Base-by-base conservation (phyloP, 768 basidiomycete species). In the Scleroderma citrinum region DNA sequence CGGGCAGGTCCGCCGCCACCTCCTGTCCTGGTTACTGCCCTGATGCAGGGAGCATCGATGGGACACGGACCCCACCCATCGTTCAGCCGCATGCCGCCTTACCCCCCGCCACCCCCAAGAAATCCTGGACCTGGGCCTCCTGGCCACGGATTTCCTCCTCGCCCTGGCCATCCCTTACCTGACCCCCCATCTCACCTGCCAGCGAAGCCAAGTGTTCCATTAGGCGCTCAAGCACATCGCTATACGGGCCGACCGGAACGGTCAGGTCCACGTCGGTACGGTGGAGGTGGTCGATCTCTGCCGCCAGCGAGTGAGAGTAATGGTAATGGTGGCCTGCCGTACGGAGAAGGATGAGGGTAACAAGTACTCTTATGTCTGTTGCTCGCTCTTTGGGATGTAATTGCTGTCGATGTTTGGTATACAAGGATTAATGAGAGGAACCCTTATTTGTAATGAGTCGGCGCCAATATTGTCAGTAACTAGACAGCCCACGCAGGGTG, bases 1-100 rank as follows among this genome's bases (percentile, higher is more conserved):
- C 68, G 64, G 39, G 61, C 43, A 49, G 69, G 57, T 17, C 59
- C 59, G 10, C 59, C 63, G 10, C 59, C 61, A 0, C 55, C 61
- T 10, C 58, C 58, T 4, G 58, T 68, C 20, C 56, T 67, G 17
- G 31, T 65, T 23, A 49, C 67, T 0, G 61, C 67, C 10, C 47
- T 69, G 36, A 63, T 69, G 59, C 69, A 67, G 19, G 55, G 54
- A 17, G 55, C 6, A 10, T 31, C 38, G n/a, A 16, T 16, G 21
- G 40, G 46, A 1, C 56, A 56, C 31, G 48, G 40, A 6, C 50
- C 59, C 43, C 21, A 36, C 43, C 21, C 52, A 47, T 31, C 52
- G 43, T 47, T 24, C 44, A 37, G 30, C 21, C 51, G 36, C 5
- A 23, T 50, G 16, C 52, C 50, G 0, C 50, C 51, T 5, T 52